Percentiles rank a stretch among this genome's conserved stretches.
Conservation (phyloP, 805 yeast genomes). For the Saturnispora gosingensis region DNA sequence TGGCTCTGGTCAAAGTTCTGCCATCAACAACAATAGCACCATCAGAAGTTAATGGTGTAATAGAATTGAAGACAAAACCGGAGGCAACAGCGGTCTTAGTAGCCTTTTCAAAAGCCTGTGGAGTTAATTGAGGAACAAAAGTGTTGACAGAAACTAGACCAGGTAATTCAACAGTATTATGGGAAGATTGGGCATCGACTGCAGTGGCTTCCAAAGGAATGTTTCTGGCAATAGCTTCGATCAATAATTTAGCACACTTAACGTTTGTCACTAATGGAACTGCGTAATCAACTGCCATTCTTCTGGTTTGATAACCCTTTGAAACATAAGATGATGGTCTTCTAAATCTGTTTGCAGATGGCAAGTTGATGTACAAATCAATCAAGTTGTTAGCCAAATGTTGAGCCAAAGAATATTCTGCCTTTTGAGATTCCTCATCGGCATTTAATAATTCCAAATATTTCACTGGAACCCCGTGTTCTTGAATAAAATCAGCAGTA, state of each 20-base stretch:
- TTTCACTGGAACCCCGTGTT: slow-evolving; percentile 89
- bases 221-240: slow-evolving; percentile 84
- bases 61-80: slow-evolving; percentile 81
- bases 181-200: slow-evolving; percentile 86
- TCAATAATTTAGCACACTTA: slow-evolving; percentile 88
- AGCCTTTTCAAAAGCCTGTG: slow-evolving; percentile 51
- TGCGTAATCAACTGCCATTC: slow-evolving; percentile 99
- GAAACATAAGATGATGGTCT: slow-evolving; percentile 98
- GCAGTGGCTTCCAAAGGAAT: slow-evolving; percentile 57
- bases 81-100: slow-evolving; percentile 66
- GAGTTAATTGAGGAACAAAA: slow-evolving; percentile 59
- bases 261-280: slow-evolving; percentile 97
- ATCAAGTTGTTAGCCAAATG: slow-evolving; percentile 95
- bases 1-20: slow-evolving; percentile 56
- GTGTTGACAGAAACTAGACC: slow-evolving; percentile 81
- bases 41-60: slow-evolving; percentile 60
- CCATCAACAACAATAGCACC: slow-evolving; percentile 60
- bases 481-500: slow-evolving; percentile 96
- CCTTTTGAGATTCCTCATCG: slow-evolving; percentile 63
- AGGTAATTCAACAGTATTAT: slow-evolving; percentile 71
- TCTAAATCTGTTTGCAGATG: slow-evolving; percentile 93
- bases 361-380: slow-evolving; percentile 92
- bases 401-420: slow-evolving; percentile 91
- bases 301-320: slow-evolving; percentile 95
- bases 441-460: slow-evolving; percentile 81